Percentiles rank a stretch among this genome's conserved stretches.
Evolutionary conservation across 306 rosid genomes (phyloP).

Genomic region (Hylodesmum podocarpum): DNA sequence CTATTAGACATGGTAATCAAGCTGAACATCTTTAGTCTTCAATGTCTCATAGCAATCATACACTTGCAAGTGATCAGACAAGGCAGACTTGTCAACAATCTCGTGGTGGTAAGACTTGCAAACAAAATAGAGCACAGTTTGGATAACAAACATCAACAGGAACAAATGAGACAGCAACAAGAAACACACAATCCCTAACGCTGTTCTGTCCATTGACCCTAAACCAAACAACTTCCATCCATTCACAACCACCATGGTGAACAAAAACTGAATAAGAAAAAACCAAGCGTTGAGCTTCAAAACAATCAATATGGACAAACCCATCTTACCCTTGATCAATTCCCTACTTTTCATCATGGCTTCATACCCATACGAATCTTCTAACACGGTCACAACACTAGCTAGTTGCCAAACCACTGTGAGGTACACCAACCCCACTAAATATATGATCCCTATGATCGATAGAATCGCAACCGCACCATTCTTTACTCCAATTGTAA

Average conservation of each 20-base stretch:
- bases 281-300: background rate
- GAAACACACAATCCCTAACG: conserved; percentile 35
- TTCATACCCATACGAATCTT: conserved; percentile 46
- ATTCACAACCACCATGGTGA: conserved; percentile 34
- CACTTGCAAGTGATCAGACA: conserved; percentile 54
- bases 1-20: conserved; percentile 36
- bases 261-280: background rate
- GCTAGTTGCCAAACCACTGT: conserved; percentile 60
- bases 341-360: conserved; percentile 66
- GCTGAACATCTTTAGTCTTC: conserved; percentile 57
- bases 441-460: conserved; percentile 13
- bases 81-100: conserved; percentile 47
- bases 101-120: conserved; percentile 73
- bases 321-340: conserved; percentile 52
- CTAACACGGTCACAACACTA: conserved; percentile 57
- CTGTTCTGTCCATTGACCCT: background rate
- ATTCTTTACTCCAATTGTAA: background rate
- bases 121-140: conserved; percentile 68
- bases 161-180: conserved; percentile 30
- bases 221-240: conserved; percentile 18
- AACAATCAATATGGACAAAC: conserved; percentile 30
- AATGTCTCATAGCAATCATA: conserved; percentile 46
- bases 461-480: background rate
- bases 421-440: conserved; percentile 49
- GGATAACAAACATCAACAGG: conserved; percentile 41